Evolutionary conservation across 176 grass and related monocot genomes (phyloP).

Genomic region (Zoysia pacifica): DNA sequence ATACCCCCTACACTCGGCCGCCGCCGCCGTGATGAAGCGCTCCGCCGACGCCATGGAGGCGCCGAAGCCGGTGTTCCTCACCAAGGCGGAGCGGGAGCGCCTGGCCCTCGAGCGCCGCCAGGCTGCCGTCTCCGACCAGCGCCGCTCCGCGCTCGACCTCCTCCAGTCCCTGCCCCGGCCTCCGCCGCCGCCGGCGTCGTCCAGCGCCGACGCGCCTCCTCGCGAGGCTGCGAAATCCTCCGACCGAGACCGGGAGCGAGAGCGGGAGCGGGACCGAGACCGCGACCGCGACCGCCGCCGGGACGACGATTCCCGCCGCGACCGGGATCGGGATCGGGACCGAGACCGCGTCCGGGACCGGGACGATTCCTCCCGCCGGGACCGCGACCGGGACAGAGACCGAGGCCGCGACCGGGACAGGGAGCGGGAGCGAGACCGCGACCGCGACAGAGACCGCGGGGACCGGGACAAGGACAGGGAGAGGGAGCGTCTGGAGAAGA

Average conservation of each 20-base stretch:
- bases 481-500: slow-evolving; percentile 69
- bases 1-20: not conserved
- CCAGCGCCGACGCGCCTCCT: slow-evolving; percentile 25
- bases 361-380: slow-evolving; percentile 47
- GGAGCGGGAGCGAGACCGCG: slow-evolving; percentile 42
- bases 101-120: slow-evolving; percentile 82
- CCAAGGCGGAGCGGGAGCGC: slow-evolving; percentile 73
- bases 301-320: slow-evolving; percentile 56
- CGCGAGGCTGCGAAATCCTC: slow-evolving; percentile 29
- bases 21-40: slow-evolving; percentile 75
- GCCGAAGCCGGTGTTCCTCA: slow-evolving; percentile 67
- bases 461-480: slow-evolving; percentile 75
- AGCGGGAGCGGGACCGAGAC: slow-evolving; percentile 45
- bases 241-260: slow-evolving; percentile 31
- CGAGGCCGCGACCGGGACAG: slow-evolving; percentile 52
- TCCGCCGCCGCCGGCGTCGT: slow-evolving; percentile 31
- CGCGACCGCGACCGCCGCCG: slow-evolving; percentile 43
- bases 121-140: slow-evolving; percentile 78
- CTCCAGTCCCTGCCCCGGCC: slow-evolving; percentile 49
- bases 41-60: slow-evolving; percentile 46
- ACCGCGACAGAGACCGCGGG: slow-evolving; percentile 62
- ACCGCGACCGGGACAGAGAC: slow-evolving; percentile 54
- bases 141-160: slow-evolving; percentile 57
- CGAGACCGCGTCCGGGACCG: slow-evolving; percentile 46
- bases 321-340: slow-evolving; percentile 65